These are phyloP conservation scores for Pseudogymnoascus destructans DNA, from an alignment of 2,329 filamentous ascomycete species.

Conservation along the genomic window DNA sequence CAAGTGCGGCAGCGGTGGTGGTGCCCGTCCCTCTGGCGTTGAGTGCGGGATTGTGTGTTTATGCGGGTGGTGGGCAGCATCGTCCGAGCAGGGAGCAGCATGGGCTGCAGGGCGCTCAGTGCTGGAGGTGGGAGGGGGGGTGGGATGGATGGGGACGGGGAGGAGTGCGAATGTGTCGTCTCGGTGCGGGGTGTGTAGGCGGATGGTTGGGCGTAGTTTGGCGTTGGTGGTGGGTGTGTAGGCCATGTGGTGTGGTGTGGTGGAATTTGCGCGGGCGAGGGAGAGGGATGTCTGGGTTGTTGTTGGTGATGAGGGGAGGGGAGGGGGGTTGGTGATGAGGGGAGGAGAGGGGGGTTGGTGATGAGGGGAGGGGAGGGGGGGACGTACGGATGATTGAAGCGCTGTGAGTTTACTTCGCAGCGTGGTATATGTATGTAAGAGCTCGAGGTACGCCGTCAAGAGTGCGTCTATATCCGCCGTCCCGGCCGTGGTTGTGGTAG, in stretches of 20 bases:
- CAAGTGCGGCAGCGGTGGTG: conserved; percentile 32
- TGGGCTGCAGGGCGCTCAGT: too few relatives aligned
- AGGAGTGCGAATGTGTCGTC: too few relatives aligned
- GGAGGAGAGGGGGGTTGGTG: not conserved
- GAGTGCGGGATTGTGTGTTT: too few relatives aligned
- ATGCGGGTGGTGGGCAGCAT: too few relatives aligned
- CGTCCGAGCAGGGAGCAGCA: too few relatives aligned
- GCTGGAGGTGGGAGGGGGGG: too few relatives aligned
- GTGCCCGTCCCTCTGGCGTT: too few relatives aligned
- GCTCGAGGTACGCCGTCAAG: conserved; percentile 49
- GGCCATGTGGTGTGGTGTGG: conserved; percentile 42
- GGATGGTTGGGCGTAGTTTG: too few relatives aligned
- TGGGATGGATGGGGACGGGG: too few relatives aligned
- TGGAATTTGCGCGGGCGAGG: conserved; percentile 63
- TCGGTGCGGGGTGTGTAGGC: too few relatives aligned
- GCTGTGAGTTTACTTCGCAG: conserved; percentile 41
- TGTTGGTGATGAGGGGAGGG: conserved; percentile 15
- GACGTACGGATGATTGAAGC: conserved; percentile 38
- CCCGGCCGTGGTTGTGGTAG: not conserved
- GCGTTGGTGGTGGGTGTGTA: conserved; percentile 51
- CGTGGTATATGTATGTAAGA: conserved; percentile 53
- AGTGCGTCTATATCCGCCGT: conserved; percentile 41
- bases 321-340: not conserved
- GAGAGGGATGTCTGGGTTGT: not conserved
- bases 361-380: not conserved